Evolutionary conservation across 2,329 filamentous ascomycete species (phyloP), one percentile per base, ranked within the genome.

Genomic region (Aspergillus thermomutatus): DNA sequence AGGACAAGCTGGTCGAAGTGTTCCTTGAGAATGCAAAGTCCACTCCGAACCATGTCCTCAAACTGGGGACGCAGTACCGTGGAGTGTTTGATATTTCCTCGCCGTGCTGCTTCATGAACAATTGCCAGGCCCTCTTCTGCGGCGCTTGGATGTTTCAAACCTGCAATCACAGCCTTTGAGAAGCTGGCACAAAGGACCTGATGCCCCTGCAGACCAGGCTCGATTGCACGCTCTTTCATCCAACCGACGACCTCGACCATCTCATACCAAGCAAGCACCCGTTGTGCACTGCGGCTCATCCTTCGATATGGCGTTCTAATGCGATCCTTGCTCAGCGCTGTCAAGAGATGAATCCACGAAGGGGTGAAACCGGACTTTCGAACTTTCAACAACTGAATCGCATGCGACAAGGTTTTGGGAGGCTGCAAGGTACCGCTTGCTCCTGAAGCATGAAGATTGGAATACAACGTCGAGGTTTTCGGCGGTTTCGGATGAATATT

Each of bases 201-300:
- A 52, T 77, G 73, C 3, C 69, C 72, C 10, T 70, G 61, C 23
- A 69, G 57, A 21, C 72, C 71, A 28, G 67, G 56, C 40, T 68
- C 67, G 21, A 75, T 52, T 43, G 68, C 59, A 19, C 67, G 61
- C 9, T 65, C 55, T 43, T 67, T 63, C 73, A 77, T 76, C 67
- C 67, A 73, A 19, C 62, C 55, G 2, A 72, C 52, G 9, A 75
- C 61, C 45, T 69, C 61, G 25, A 70, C 40, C 7, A 67, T 63
- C 50, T 75, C 73, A 55, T 73, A 65, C 76, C 76, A 79, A 37
- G 70, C 65, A 41, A 76, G 53, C 47, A 77, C 64, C 50, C 66
- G 64, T 48, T 75, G 69, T 26, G 65, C 60, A 41, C 64, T 58
- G 49, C 62, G 61, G 25, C 59, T 59, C n/a, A 67, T 50, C 28